Evolutionary conservation across 2,329 filamentous ascomycete genomes (phyloP).

Genomic region (Harringtonia aguacate): DNA sequence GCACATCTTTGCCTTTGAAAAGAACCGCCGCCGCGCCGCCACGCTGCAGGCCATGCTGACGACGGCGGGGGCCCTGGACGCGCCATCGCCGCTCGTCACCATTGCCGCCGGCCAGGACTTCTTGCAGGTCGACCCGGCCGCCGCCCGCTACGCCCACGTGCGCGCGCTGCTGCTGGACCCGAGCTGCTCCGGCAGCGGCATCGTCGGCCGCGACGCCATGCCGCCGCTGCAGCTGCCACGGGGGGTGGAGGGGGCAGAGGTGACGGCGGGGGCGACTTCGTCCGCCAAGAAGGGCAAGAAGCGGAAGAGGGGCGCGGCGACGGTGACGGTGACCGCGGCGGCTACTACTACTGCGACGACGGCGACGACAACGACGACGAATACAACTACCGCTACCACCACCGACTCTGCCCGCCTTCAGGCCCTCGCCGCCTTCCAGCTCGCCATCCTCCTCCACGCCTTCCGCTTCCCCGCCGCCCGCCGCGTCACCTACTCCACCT

Average conservation of each 20-base stretch:
- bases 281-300: slow-evolving; percentile 25
- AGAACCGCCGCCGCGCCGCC: slow-evolving; percentile 58
- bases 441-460: slow-evolving; percentile 72
- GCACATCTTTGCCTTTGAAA: slow-evolving; percentile 67
- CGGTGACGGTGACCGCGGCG: background rate
- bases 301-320: slow-evolving; percentile 25
- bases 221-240: slow-evolving; percentile 53
- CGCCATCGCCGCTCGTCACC: slow-evolving; percentile 35
- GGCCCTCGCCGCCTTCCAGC: slow-evolving; percentile 72
- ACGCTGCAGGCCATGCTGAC: slow-evolving; percentile 79
- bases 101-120: slow-evolving; percentile 75
- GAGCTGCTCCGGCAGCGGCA: slow-evolving; percentile 91
- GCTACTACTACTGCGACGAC: background rate
- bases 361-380: slow-evolving; percentile 25
- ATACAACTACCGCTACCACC: slow-evolving; percentile 45
- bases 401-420: slow-evolving; percentile 55
- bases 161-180: slow-evolving; percentile 78
- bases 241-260: slow-evolving; percentile 10
- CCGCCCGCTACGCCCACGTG: slow-evolving; percentile 56
- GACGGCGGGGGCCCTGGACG: slow-evolving; percentile 51
- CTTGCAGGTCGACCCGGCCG: slow-evolving; percentile 57
- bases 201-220: slow-evolving; percentile 76
- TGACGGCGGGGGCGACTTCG: background rate
- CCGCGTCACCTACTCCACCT: slow-evolving; percentile 86
- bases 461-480: slow-evolving; percentile 66